Percentiles rank a stretch among this genome's conserved stretches.
Conservation (phyloP, 1,139 yeast species). For the Taiozyma onychis region DNA sequence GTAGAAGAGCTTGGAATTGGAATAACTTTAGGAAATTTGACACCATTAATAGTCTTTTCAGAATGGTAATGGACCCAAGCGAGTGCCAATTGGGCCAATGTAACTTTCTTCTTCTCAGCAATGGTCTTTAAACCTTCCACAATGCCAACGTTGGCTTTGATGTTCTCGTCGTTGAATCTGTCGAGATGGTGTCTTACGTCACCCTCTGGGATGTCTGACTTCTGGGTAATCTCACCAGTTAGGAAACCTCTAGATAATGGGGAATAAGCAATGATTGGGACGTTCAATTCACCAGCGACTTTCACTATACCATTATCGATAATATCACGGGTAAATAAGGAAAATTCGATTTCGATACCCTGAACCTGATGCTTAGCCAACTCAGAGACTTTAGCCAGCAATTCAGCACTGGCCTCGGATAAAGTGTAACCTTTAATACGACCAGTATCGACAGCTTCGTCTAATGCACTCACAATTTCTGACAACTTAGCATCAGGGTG, state of each 20-base stretch:
- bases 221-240: conserved; percentile 51
- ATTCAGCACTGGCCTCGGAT: conserved; percentile 60
- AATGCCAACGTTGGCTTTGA: conserved; percentile 41
- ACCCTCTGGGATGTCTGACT: conserved; percentile 42
- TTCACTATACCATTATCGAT: conserved; percentile 55
- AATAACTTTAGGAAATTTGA: conserved; percentile 48
- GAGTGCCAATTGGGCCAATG: conserved; percentile 65
- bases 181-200: conserved; percentile 52
- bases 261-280: conserved; percentile 73
- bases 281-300: conserved; percentile 45
- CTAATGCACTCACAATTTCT: conserved; percentile 44
- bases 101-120: conserved; percentile 39
- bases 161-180: conserved; percentile 53
- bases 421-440: conserved; percentile 61
- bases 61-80: conserved; percentile 55
- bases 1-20: conserved; percentile 80
- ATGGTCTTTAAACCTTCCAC: conserved; percentile 40
- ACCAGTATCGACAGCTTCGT: conserved; percentile 49
- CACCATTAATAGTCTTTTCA: conserved; percentile 32
- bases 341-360: conserved; percentile 71
- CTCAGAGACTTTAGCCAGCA: conserved; percentile 51
- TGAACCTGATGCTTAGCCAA: conserved; percentile 40
- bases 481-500: conserved; percentile 45
- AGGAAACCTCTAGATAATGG: conserved; percentile 79
- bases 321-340: conserved; percentile 59